phyloP scores from a whole-genome alignment of 108 stramenopile genomes.

The Aurantiochytrium sp. region DNA sequence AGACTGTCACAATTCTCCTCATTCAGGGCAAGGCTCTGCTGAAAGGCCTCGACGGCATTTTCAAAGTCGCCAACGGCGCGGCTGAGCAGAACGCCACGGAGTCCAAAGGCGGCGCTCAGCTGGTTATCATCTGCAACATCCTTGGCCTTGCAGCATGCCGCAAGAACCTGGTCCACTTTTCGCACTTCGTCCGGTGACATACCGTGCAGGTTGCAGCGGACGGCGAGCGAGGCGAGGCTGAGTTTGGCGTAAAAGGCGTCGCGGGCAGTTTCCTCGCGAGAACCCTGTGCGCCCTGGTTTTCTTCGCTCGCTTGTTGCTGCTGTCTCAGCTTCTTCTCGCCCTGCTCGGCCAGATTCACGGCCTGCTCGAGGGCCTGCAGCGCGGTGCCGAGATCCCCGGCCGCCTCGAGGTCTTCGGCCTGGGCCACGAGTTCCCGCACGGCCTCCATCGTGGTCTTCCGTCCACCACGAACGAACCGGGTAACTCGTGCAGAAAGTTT shows the following conservation, averaged over 20 bases:
- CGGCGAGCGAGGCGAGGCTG: background rate
- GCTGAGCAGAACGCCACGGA: background rate
- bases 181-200: background rate
- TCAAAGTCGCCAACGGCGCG: background rate
- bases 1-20: background rate
- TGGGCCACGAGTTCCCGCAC: too few relatives aligned
- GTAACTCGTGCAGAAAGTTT: too few relatives aligned
- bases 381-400: too few relatives aligned
- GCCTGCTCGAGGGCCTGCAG: too few relatives aligned
- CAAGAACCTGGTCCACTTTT: background rate
- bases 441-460: too few relatives aligned
- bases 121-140: background rate
- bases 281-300: background rate
- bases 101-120: background rate
- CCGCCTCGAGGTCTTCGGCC: too few relatives aligned
- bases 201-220: background rate
- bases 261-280: background rate
- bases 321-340: too few relatives aligned
- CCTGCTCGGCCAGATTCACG: too few relatives aligned
- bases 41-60: background rate
- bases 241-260: background rate
- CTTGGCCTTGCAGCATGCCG: background rate
- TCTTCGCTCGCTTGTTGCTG: too few relatives aligned
- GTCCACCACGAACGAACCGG: too few relatives aligned
- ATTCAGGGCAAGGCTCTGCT: background rate